Percentiles rank a stretch among this genome's conserved stretches.
phyloP scores from a whole-genome alignment of 2,329 filamentous ascomycete species.

The Hypoxylon sp. region DNA sequence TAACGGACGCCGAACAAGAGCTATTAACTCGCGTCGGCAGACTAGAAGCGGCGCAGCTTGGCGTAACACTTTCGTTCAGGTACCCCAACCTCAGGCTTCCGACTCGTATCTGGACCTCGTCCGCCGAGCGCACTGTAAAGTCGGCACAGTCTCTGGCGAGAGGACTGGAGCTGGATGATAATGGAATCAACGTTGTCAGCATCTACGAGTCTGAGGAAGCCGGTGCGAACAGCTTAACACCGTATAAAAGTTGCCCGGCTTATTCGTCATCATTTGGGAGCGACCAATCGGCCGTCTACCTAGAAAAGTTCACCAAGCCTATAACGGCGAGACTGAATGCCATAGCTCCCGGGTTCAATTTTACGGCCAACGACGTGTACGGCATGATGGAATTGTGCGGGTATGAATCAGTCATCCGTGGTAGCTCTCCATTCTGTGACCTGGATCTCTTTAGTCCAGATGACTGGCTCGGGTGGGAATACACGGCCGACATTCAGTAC shows the following conservation, averaged over 20 bases:
- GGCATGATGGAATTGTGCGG: conserved; percentile 77
- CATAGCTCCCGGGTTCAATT: conserved; percentile 71
- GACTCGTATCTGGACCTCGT: conserved; percentile 72
- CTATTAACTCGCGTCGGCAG: conserved; percentile 74
- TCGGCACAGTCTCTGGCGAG: conserved; percentile 71
- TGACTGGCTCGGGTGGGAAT: conserved; percentile 78
- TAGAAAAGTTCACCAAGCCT: conserved; percentile 71
- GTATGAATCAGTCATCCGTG: conserved; percentile 75
- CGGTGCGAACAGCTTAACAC: conserved; percentile 73
- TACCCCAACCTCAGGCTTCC: conserved; percentile 70
- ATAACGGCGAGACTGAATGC: conserved; percentile 71
- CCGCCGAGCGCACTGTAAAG: conserved; percentile 72
- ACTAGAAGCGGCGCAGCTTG: conserved; percentile 72
- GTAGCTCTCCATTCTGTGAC: conserved; percentile 73
- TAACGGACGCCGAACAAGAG: conserved; percentile 70
- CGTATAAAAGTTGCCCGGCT: conserved; percentile 75
- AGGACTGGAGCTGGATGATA: conserved; percentile 68
- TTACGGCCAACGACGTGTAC: conserved; percentile 73
- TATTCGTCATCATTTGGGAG: conserved; percentile 69
- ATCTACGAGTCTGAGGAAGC: conserved; percentile 70
- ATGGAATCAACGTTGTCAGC: conserved; percentile 68
- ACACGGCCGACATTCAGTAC: conserved; percentile 74
- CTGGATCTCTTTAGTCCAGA: conserved; percentile 71
- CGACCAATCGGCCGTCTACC: conserved; percentile 66
- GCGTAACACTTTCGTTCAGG: conserved; percentile 70